These are phyloP conservation scores for Solanum etuberosum DNA, from an alignment of 257 asterid genomes.

Conservation along the genomic window DNA sequence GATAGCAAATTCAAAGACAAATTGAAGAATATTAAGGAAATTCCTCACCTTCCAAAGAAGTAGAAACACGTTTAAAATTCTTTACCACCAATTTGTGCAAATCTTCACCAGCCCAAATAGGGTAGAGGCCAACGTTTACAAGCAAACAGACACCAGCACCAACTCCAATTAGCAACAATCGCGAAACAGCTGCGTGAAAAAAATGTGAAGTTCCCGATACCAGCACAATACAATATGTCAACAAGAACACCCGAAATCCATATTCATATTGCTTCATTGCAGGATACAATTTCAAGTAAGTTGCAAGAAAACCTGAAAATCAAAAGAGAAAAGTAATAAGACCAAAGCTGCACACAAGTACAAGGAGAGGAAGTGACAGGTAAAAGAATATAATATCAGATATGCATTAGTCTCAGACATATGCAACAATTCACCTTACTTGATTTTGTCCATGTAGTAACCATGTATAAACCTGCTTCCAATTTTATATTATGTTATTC, in stretches of 20 bases:
- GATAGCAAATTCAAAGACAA: background rate
- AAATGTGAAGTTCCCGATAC: constrained; percentile 67
- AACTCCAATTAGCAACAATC: constrained; percentile 56
- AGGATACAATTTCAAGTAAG: constrained; percentile 67
- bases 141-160: constrained; percentile 74
- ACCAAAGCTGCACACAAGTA: background rate
- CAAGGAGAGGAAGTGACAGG: background rate
- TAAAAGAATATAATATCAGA: background rate
- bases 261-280: constrained; percentile 88
- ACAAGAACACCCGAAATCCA: constrained; percentile 84
- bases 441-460: background rate
- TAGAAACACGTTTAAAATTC: constrained; percentile 67
- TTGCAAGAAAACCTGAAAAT: constrained; percentile 32
- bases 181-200: constrained; percentile 59
- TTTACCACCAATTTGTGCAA: constrained; percentile 78
- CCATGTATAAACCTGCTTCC: background rate
- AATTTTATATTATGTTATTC: background rate
- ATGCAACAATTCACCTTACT: background rate
- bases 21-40: background rate
- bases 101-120: constrained; percentile 97
- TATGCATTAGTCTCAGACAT: background rate
- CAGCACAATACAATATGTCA: constrained; percentile 75
- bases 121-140: constrained; percentile 54
- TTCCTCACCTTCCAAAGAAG: constrained; percentile 65
- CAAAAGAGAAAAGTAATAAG: background rate